These are phyloP conservation scores for Pestalotiopsis sp. DNA, from an alignment of 2,329 filamentous ascomycete genomes.

Conservation along the genomic window DNA sequence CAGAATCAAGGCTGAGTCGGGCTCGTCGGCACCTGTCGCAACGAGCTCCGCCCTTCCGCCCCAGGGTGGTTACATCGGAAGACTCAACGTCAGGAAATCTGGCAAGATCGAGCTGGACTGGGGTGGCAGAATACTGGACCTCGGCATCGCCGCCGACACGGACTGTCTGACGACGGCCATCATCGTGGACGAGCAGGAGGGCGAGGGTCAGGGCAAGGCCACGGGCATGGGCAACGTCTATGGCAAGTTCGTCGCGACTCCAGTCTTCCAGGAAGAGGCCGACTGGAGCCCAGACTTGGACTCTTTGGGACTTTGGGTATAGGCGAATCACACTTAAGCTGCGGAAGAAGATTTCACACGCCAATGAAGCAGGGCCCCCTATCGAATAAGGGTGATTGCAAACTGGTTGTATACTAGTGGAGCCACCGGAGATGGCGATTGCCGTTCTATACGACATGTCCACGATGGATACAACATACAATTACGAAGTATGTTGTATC, in stretches of 20 bases:
- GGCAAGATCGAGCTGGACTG: constrained; percentile 65
- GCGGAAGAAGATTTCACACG: not conserved
- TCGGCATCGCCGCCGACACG: constrained; percentile 53
- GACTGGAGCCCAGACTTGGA: constrained; percentile 52
- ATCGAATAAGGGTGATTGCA: not conserved
- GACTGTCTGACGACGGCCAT: constrained; percentile 62
- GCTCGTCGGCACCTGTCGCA: constrained; percentile 22
- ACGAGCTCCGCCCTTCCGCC: constrained; percentile 42
- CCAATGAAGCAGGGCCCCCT: not conserved
- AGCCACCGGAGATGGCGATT: not conserved
- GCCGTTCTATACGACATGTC: not conserved
- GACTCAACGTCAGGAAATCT: constrained; percentile 62
- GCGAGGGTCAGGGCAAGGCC: constrained; percentile 52
- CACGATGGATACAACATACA: not conserved
- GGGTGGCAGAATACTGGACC: constrained; percentile 59
- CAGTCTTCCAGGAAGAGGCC: constrained; percentile 59
- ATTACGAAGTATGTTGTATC: not conserved
- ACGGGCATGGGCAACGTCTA: constrained; percentile 66
- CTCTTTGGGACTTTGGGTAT: constrained; percentile 16
- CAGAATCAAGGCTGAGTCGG: constrained; percentile 31
- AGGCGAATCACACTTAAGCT: not conserved
- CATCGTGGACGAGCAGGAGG: constrained; percentile 59
- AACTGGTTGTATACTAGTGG: not conserved
- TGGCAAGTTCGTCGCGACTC: constrained; percentile 63
- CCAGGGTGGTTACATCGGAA: constrained; percentile 62